Evolutionary conservation across 352 stramenopile genomes (phyloP).

Genomic region (Globisporangium barbulae): DNA sequence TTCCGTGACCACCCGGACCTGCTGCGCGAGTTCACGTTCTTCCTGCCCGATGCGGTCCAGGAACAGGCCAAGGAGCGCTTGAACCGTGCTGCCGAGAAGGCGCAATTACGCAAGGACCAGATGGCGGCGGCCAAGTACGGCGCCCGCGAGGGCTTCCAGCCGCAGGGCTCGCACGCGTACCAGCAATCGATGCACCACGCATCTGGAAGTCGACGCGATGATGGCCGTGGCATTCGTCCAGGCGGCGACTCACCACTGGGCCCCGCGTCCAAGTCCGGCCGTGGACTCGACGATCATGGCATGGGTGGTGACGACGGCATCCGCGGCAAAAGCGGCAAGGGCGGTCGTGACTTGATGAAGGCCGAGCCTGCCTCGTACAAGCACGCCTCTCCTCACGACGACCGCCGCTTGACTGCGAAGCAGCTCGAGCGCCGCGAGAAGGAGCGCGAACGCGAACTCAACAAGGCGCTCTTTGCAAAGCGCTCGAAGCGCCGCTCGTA

Average conservation of each 20-base stretch:
- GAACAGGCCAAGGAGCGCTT: conserved; percentile 96
- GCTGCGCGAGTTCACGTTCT: conserved; percentile 99
- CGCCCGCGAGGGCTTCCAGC: conserved; percentile 26
- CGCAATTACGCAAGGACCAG: conserved; percentile 85
- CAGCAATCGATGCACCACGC: conserved; percentile 14
- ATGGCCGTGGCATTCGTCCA: conserved; percentile 27
- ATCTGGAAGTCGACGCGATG: conserved; percentile 32
- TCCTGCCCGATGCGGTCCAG: conserved; percentile 98
- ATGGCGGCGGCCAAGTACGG: conserved; percentile 51
- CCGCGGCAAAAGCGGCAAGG: conserved; percentile 35
- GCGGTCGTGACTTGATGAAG: conserved; percentile 27
- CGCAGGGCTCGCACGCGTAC: conserved; percentile 19
- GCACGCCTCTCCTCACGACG: conserved; percentile 44
- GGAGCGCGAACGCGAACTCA: conserved; percentile 72
- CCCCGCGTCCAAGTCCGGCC: conserved; percentile 42
- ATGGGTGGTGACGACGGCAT: conserved; percentile 29
- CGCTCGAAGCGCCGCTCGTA: conserved; percentile 62
- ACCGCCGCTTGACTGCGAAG: conserved; percentile 50
- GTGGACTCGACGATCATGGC: conserved; percentile 42
- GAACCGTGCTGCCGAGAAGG: conserved; percentile 93
- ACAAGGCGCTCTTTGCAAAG: conserved; percentile 76
- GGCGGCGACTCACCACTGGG: conserved; percentile 49
- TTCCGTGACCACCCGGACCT: conserved; percentile 99
- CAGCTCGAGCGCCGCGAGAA: conserved; percentile 68
- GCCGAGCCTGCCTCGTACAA: conserved; percentile 34